A percentile compares a stretch with the other conserved stretches of the same genome.
Conservation (phyloP, 2,329 filamentous ascomycete genomes). For the Alternaria arborescens region DNA sequence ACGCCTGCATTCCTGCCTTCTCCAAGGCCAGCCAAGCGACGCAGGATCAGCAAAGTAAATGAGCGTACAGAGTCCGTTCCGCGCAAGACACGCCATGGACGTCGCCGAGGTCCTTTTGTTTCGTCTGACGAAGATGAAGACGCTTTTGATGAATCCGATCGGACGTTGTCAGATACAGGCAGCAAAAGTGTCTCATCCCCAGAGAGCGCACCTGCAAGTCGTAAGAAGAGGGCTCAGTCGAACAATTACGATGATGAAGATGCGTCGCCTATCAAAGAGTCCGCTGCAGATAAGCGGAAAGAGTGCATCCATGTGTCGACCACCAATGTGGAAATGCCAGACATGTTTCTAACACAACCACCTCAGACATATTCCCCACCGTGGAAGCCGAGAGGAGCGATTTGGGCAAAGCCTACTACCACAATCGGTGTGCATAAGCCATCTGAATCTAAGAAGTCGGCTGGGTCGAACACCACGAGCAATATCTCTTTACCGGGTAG, state of each 20-base stretch:
- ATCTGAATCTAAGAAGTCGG: conserved; percentile 22
- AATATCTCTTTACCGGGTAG: conserved; percentile 36
- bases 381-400: conserved; percentile 56
- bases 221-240: conserved; percentile 24
- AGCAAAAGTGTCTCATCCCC: conserved; percentile 18
- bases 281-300: conserved; percentile 47
- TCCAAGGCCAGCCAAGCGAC: conserved; percentile 49
- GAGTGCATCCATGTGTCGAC: conserved; percentile 56
- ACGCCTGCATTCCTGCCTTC: conserved; percentile 45
- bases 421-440: conserved; percentile 40
- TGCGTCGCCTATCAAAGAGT: conserved; percentile 33
- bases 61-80: conserved; percentile 34
- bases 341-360: conserved; percentile 56
- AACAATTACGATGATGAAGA: conserved; percentile 21
- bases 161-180: conserved; percentile 15
- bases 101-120: conserved; percentile 33
- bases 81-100: conserved; percentile 24
- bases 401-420: conserved; percentile 56
- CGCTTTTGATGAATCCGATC: conserved; percentile 17
- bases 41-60: conserved; percentile 40
- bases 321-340: conserved; percentile 51
- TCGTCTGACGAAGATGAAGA: conserved; percentile 40
- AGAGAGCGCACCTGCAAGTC: conserved; percentile 18
- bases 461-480: conserved; percentile 31
- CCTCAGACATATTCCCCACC: conserved; percentile 54